These are phyloP conservation scores for Musa troglodytarum DNA, from an alignment of 176 grass and related monocot species.

Conservation along the genomic window DNA sequence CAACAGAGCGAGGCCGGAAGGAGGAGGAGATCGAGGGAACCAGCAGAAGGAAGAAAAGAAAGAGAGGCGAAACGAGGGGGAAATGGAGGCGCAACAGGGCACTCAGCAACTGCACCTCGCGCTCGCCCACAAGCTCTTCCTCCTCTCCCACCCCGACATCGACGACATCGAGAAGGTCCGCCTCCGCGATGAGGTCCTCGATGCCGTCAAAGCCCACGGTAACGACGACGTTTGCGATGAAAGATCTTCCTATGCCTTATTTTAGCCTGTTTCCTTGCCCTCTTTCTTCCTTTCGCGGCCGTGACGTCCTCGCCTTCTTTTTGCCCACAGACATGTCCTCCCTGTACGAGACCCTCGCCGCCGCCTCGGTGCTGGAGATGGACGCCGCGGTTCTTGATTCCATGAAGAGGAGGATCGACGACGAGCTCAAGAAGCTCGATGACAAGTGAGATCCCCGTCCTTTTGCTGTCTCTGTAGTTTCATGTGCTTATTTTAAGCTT, in stretches of 20 bases:
- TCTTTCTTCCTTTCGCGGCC: no score
- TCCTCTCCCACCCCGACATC: slow-evolving; percentile 61
- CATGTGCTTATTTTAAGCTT: no score
- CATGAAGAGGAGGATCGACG: slow-evolving; percentile 63
- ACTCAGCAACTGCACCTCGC: slow-evolving; percentile 72
- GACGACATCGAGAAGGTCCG: slow-evolving; percentile 89
- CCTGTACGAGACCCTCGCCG: slow-evolving; percentile 60
- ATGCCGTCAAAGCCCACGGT: slow-evolving; percentile 72
- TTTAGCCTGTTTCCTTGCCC: no score
- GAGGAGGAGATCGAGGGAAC: no score
- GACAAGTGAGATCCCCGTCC: slow-evolving; percentile 56
- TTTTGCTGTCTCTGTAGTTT: background rate
- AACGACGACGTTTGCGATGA: background rate
- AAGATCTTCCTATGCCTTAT: no score
- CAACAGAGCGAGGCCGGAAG: no score
- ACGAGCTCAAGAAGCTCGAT: slow-evolving; percentile 75
- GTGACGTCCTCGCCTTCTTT: background rate
- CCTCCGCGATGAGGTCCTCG: slow-evolving; percentile 71
- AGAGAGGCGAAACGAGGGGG: background rate
- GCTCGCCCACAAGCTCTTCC: slow-evolving; percentile 81
- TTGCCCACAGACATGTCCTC: slow-evolving; percentile 57
- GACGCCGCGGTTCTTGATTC: slow-evolving; percentile 60
- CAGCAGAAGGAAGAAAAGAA: background rate
- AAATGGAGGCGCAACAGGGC: slow-evolving; percentile 47
- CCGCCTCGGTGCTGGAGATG: slow-evolving; percentile 58